Evolutionary conservation across 768 basidiomycete genomes (phyloP).

Genomic region (Infundibulicybe gibba): DNA sequence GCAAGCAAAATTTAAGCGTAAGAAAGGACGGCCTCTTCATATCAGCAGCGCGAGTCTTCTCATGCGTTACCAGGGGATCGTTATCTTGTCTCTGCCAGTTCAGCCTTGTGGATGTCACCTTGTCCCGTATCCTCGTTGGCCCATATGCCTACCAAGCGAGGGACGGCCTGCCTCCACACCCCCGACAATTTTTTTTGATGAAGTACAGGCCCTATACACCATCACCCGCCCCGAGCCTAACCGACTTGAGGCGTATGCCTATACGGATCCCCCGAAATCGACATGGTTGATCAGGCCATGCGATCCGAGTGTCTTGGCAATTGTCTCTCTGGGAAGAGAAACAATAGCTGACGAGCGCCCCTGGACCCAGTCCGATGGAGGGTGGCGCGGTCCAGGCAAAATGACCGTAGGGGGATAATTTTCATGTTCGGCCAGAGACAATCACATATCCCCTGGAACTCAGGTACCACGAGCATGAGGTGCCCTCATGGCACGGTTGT

Average conservation of each 20-base stretch:
- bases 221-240: too few species aligned
- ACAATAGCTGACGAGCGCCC: background rate
- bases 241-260: background rate
- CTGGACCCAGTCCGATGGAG: conserved; percentile 5
- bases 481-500: conserved; percentile 15
- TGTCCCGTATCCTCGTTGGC: too few species aligned
- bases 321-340: background rate
- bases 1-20: conserved; percentile 38
- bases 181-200: background rate
- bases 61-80: conserved; percentile 30
- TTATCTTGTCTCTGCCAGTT: conserved; percentile 37
- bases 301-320: conserved; percentile 12
- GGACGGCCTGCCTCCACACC: too few species aligned
- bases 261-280: conserved; percentile 4
- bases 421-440: conserved; percentile 34
- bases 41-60: too few species aligned
- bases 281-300: conserved; percentile 41
- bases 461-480: conserved; percentile 25
- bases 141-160: too few species aligned
- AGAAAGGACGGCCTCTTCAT: conserved; percentile 8
- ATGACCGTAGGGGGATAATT: conserved; percentile 6
- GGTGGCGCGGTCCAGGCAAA: background rate
- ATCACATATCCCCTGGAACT: conserved; percentile 37
- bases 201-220: background rate
- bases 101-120: conserved; percentile 1